Conservation (phyloP, 73 alveolate species). For the Tetrahymena borealis region DNA sequence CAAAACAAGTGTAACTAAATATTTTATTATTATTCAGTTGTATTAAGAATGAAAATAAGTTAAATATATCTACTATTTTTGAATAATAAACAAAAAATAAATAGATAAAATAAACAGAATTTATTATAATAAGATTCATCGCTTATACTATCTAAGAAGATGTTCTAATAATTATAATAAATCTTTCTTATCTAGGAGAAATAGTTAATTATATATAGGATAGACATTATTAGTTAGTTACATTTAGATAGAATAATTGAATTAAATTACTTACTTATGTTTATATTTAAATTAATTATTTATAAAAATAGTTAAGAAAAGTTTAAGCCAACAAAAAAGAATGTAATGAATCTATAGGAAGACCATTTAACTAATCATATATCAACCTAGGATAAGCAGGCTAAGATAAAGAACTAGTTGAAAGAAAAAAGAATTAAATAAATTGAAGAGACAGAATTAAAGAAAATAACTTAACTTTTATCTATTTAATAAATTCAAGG, state of each 20-base stretch:
- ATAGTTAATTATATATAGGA: too few species aligned
- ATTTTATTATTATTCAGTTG: neutral
- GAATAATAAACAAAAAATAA: too few species aligned
- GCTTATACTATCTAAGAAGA: too few species aligned
- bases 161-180: too few species aligned
- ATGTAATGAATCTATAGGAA: neutral
- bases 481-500: neutral
- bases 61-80: too few species aligned
- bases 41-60: neutral
- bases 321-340: neutral
- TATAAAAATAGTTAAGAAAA: neutral
- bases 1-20: constrained; percentile 1
- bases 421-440: neutral
- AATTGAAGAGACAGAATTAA: neutral
- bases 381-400: neutral
- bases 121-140: too few species aligned
- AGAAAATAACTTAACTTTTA: neutral
- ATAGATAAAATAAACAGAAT: too few species aligned
- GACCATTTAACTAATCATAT: neutral
- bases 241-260: too few species aligned
- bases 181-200: too few species aligned
- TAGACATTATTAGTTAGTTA: too few species aligned
- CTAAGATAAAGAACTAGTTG: neutral
- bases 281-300: too few species aligned
- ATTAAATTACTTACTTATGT: too few species aligned